A percentile compares a stretch with the other conserved stretches of the same genome.
Evolutionary conservation across 2,329 filamentous ascomycete species (phyloP).

Genomic region (Cladophialophora chaetospira): DNA sequence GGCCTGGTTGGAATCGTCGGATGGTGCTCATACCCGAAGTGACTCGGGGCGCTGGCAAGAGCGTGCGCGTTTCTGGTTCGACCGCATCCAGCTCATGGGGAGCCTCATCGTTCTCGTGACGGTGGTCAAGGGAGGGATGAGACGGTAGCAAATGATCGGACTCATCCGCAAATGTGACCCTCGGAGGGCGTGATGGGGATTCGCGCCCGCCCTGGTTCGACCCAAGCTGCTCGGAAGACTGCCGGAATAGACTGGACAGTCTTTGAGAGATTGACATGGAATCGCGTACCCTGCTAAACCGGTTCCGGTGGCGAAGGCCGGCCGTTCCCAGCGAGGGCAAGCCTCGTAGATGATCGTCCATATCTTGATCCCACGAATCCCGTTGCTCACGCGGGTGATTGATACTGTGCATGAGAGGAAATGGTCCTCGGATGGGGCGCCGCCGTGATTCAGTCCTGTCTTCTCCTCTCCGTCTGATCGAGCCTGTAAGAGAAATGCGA

Average conservation of each 20-base stretch:
- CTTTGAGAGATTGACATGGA: conserved; percentile 45
- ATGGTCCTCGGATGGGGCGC: conserved; percentile 43
- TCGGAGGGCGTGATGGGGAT: conserved; percentile 37
- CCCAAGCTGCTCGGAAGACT: conserved; percentile 35
- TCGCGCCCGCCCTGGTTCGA: conserved; percentile 34
- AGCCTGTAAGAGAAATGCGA: conserved; percentile 25
- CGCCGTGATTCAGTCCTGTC: conserved; percentile 36
- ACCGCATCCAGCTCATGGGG: conserved; percentile 46
- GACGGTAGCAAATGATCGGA: conserved; percentile 40
- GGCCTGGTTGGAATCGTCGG: conserved; percentile 44
- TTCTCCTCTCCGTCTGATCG: conserved; percentile 23
- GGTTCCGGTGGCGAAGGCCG: conserved; percentile 32
- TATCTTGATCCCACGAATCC: conserved; percentile 33
- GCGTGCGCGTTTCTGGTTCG: conserved; percentile 41
- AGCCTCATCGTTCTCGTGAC: conserved; percentile 43
- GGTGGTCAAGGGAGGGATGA: conserved; percentile 43
- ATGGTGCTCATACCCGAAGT: conserved; percentile 38
- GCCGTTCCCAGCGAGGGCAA: conserved; percentile 29
- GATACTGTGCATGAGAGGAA: conserved; percentile 41
- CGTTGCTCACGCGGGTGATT: conserved; percentile 35
- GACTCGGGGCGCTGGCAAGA: conserved; percentile 35
- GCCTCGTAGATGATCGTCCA: conserved; percentile 33
- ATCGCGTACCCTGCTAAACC: conserved; percentile 47
- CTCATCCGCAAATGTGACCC: conserved; percentile 38
- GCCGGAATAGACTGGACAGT: conserved; percentile 48